These are phyloP conservation scores for Xylariaceae sp. DNA, from an alignment of 2,329 filamentous ascomycete species.

Conservation along the genomic window DNA sequence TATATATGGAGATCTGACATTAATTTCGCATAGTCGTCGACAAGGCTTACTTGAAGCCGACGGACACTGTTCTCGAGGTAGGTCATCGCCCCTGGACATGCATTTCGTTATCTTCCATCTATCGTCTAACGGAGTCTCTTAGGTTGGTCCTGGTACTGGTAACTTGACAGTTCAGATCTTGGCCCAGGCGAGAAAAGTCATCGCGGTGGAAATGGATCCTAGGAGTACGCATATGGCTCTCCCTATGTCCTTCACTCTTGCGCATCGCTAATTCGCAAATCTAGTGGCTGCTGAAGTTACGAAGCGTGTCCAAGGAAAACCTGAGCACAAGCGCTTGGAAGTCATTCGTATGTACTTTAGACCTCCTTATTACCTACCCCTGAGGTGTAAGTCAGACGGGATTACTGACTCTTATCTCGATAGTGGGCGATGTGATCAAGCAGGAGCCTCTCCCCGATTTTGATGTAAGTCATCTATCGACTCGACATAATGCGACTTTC, in stretches of 20 bases:
- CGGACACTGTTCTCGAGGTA: conserved; percentile 83
- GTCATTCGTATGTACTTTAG: conserved; percentile 49
- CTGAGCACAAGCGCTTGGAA: conserved; percentile 76
- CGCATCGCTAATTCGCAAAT: not conserved
- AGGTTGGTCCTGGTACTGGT: conserved; percentile 76
- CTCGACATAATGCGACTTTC: not conserved
- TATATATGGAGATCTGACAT: conserved; percentile 41
- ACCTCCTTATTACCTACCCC: not conserved
- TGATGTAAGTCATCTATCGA: conserved; percentile 37
- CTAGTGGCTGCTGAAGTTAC: conserved; percentile 83
- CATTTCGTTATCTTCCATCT: not conserved
- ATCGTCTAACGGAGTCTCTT: conserved; percentile 1
- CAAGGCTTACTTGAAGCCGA: conserved; percentile 87
- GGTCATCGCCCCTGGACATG: conserved; percentile 43
- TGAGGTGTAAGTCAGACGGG: no score
- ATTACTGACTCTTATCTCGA: not conserved
- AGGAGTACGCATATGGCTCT: conserved; percentile 44
- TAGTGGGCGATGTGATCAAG: conserved; percentile 87
- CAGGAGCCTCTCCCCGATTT: conserved; percentile 61
- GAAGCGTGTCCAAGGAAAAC: conserved; percentile 68
- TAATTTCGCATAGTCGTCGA: conserved; percentile 67
- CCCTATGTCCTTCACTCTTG: not conserved
- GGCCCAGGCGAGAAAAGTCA: conserved; percentile 73
- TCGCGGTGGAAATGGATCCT: conserved; percentile 85
- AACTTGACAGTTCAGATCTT: conserved; percentile 85